Base-by-base conservation (phyloP, 108 stramenopile genomes). In the Craspedostauros australis region DNA sequence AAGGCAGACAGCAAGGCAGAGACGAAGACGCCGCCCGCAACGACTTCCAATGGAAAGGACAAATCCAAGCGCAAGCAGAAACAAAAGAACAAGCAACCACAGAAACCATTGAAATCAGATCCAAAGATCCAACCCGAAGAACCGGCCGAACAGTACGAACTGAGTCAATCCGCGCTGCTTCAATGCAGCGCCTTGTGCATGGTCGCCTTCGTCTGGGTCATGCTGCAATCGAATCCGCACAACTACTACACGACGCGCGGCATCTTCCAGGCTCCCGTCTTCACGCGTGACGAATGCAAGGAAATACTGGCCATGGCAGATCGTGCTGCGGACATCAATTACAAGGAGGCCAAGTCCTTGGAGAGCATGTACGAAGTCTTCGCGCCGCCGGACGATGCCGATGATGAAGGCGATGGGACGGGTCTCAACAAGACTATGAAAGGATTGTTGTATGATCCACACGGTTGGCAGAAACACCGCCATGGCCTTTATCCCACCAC, bases 401-500 rank as follows among this genome's bases (percentile, higher is more conserved):
- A 59, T 23, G 7, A 39, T 31, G 51, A 41, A 4, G 26, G 6
- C 23, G 58, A 49, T 36, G 60, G 32, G n/a, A 28, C 26, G 0
- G 31, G 11, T 2, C 14, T 34, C 20, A 29, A 20, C 15, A 30
- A 9, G 46, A 61, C n/a, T n/a, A n/a, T n/a, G n/a, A 54, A 68
- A 40, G 31, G 26, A 5, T 33, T 64, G 3, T 22, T 64, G 20
- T n/a, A 30, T 24, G 50, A 64, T 31, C 79, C 79, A 16, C 4
- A 30, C 8, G 74, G 76, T n/a, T 85, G 79, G 79, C 70, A 73
- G 21, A 78, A 80, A 33, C 50, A 58, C 36, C 66, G 79, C 5
- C 84, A 86, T 44, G 37, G 22, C 5, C 24, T 26, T 2, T 76
- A 80, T 53, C 79, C 84, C 18, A 86, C 84, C 9, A 81, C 80